Base-by-base conservation (phyloP, 1,284 basidiomycete genomes). In the Tremellales sp. region DNA sequence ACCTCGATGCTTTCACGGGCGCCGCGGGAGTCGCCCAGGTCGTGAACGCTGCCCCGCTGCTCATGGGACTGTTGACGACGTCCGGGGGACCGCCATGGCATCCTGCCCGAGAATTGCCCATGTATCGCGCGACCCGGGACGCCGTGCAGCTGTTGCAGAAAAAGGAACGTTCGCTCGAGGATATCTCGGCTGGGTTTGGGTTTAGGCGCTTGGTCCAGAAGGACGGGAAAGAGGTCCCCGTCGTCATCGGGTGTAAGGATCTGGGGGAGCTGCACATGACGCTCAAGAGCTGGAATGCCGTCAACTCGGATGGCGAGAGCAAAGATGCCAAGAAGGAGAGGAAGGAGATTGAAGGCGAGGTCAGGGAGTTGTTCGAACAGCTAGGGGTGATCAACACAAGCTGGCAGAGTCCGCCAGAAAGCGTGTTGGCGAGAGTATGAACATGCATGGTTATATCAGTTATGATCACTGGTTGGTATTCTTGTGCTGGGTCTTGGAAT, bases 1-100 rank as follows among this genome's bases (percentile, higher is more conserved):
- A 83, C 66, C 76, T 80, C 21, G 75, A 78, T 5, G 77, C 79
- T 29, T 79, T 95, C 51, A 73, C 74, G 44, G 65, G 73, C 10
- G 39, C 83, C 22, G 87, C 87, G 0, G 72, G 79, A 42, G 78
- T 92, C 13, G 69, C 70, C 28, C 82, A 88, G 51, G 75, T 97
- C 28, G 60, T 94, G 39, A 81, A 85, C 27, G 94, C 92, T 4
- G 91, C 90, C 0, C 94, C 94, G 3, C 78, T 97, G 43, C 84
- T 82, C 59, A 97, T 97, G 93, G 89, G 88, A 0, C 79, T 97
- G 1, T 78, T 98, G 32, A 85, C 85, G 0, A 75, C 78, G 4
- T 57, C 68, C 3, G 76, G 74, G 0, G 78, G 81, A 2, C 87
- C 88, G 0, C 43, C 68, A 0, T 97, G 93, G 94, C 93, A 97